Evolutionary conservation across 1,284 basidiomycete genomes (phyloP).

Genomic region (Albatrellus sp.): DNA sequence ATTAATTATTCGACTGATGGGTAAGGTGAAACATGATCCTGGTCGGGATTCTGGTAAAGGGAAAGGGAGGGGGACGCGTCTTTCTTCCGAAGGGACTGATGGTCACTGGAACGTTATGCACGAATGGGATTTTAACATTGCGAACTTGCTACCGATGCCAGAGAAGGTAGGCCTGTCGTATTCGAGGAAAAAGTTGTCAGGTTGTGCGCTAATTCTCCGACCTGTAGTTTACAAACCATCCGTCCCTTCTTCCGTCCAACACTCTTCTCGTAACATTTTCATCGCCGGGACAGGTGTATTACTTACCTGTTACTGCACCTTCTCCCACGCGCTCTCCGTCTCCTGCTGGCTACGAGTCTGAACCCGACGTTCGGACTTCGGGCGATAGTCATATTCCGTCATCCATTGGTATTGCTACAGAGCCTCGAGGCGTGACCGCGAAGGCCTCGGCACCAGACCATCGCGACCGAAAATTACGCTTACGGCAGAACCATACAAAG

Average conservation of each 20-base stretch:
- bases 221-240: slow-evolving; percentile 30
- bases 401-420: neutral
- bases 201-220: slow-evolving; percentile 3
- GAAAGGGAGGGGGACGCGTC: slow-evolving; percentile 27
- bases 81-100: slow-evolving; percentile 9
- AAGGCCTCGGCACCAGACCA: neutral
- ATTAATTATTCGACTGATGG: slow-evolving; percentile 50
- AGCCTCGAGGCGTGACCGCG: slow-evolving; percentile 1
- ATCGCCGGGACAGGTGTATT: slow-evolving; percentile 45
- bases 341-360: slow-evolving; percentile 52
- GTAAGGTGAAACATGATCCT: slow-evolving; percentile 19
- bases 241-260: slow-evolving; percentile 54
- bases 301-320: slow-evolving; percentile 31
- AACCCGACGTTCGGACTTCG: slow-evolving; percentile 38
- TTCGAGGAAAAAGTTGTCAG: slow-evolving; percentile 2
- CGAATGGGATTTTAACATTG: slow-evolving; percentile 56
- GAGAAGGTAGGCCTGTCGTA: slow-evolving; percentile 39
- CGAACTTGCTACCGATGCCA: slow-evolving; percentile 46
- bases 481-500: slow-evolving; percentile 16
- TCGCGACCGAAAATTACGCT: neutral
- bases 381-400: slow-evolving; percentile 7
- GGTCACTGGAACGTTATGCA: slow-evolving; percentile 52
- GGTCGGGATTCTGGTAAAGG: slow-evolving; percentile 20
- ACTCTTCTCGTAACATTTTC: slow-evolving; percentile 55
- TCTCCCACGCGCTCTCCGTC: slow-evolving; percentile 37